These are phyloP conservation scores for Friedmanniomyces endolithicus DNA, from an alignment of 495 filamentous ascomycete species.

Conservation along the genomic window DNA sequence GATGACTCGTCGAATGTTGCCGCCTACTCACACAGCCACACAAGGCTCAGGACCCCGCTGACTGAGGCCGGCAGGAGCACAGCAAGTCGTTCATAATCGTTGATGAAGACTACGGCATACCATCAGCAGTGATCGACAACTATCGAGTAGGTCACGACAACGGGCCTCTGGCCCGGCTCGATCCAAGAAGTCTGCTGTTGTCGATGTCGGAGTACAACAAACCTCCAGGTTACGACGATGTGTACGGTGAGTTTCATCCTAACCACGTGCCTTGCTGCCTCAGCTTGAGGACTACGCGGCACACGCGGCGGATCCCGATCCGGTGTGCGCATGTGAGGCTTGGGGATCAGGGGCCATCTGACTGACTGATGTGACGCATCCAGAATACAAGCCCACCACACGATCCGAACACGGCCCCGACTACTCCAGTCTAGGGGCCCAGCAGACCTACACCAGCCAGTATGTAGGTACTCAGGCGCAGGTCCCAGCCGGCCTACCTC, in stretches of 20 bases:
- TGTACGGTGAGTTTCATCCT: slow-evolving; percentile 35
- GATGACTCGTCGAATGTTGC: neutral
- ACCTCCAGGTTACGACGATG: slow-evolving; percentile 31
- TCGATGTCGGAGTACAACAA: slow-evolving; percentile 48
- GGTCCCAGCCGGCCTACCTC: slow-evolving; percentile 26
- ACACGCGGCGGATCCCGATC: neutral
- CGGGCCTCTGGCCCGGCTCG: slow-evolving; percentile 16
- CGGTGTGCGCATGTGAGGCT: slow-evolving; percentile 13
- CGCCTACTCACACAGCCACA: slow-evolving; percentile 14
- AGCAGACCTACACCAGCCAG: slow-evolving; percentile 23
- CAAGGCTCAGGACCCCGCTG: neutral
- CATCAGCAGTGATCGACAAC: slow-evolving; percentile 11
- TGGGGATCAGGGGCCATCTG: slow-evolving; percentile 5
- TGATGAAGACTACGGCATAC: slow-evolving; percentile 16
- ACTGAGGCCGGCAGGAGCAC: slow-evolving; percentile 9
- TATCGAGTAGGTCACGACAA: slow-evolving; percentile 7
- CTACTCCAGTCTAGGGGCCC: slow-evolving; percentile 28
- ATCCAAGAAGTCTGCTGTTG: slow-evolving; percentile 22
- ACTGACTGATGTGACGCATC: slow-evolving; percentile 21
- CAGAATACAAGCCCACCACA: slow-evolving; percentile 28
- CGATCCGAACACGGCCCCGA: slow-evolving; percentile 29
- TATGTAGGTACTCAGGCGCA: slow-evolving; percentile 28
- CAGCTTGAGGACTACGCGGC: slow-evolving; percentile 4
- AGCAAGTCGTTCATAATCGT: slow-evolving; percentile 16
- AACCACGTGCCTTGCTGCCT: slow-evolving; percentile 10